Percentiles rank a stretch among this genome's conserved stretches.
Evolutionary conservation across 1,284 basidiomycete genomes (phyloP).

Genomic region (Marasmius tenuissimus): DNA sequence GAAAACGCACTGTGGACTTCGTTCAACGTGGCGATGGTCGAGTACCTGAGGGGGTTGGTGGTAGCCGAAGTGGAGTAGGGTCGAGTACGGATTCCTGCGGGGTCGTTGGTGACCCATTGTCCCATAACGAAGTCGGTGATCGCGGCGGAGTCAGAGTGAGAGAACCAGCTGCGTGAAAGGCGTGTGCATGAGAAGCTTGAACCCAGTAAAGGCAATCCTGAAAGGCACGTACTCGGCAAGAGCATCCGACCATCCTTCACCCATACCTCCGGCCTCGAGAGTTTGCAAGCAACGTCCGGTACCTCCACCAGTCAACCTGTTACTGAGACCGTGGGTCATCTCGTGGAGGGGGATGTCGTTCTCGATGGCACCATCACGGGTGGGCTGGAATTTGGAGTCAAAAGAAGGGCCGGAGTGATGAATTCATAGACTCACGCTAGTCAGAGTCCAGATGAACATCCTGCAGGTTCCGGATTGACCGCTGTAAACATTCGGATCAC

Average conservation of each 20-base stretch:
- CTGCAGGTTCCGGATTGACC: slow-evolving; percentile 28
- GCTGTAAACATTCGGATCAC: slow-evolving; percentile 12
- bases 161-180: slow-evolving; percentile 31
- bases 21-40: slow-evolving; percentile 30
- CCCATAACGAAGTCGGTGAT: slow-evolving; percentile 42
- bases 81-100: slow-evolving; percentile 33
- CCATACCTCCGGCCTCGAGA: slow-evolving; percentile 48
- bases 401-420: neutral
- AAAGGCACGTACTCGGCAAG: slow-evolving; percentile 42
- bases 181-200: neutral
- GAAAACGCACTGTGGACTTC: slow-evolving; percentile 35
- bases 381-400: slow-evolving; percentile 12
- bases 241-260: slow-evolving; percentile 57
- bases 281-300: slow-evolving; percentile 52
- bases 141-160: slow-evolving; percentile 27
- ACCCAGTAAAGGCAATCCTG: neutral
- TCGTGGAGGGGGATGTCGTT: slow-evolving; percentile 39
- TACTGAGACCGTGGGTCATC: slow-evolving; percentile 39
- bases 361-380: slow-evolving; percentile 38
- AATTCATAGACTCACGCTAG: slow-evolving; percentile 21
- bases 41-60: slow-evolving; percentile 40
- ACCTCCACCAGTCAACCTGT: slow-evolving; percentile 41
- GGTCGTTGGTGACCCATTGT: slow-evolving; percentile 30
- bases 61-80: slow-evolving; percentile 41
- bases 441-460: slow-evolving; percentile 39